Evolutionary conservation across 495 filamentous ascomycete genomes (phyloP).

Genomic region (Chaetomidium leptoderma): DNA sequence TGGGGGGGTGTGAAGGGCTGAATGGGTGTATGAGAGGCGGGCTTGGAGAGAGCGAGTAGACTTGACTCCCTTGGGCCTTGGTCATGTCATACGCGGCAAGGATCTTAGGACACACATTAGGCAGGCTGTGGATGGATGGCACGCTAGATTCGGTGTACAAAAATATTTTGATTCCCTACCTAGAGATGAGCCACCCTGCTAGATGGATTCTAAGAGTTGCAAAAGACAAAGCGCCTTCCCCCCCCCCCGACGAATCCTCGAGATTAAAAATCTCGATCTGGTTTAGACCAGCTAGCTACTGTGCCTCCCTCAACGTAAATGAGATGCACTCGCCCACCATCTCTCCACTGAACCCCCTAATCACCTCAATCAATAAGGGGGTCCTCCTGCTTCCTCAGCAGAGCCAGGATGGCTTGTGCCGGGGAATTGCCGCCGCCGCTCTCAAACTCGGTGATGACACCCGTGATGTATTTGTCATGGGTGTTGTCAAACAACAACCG

Average conservation of each 20-base stretch:
- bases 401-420: slow-evolving; percentile 69
- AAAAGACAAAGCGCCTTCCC: background rate
- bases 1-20: background rate
- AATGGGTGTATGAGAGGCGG: background rate
- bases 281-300: background rate
- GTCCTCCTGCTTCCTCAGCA: slow-evolving; percentile 49
- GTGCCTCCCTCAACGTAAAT: background rate
- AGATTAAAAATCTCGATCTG: background rate
- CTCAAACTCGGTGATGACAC: slow-evolving; percentile 82
- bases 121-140: background rate
- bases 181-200: background rate
- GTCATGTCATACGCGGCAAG: too few relatives aligned
- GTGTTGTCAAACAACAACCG: slow-evolving; percentile 94
- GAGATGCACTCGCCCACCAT: background rate
- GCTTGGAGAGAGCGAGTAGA: background rate
- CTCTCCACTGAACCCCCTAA: background rate
- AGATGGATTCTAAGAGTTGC: slow-evolving; percentile 1
- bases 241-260: background rate
- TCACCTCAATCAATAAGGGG: slow-evolving; percentile 36
- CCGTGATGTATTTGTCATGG: slow-evolving; percentile 79
- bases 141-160: slow-evolving; percentile 16
- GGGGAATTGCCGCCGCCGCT: slow-evolving; percentile 62
- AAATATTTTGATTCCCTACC: slow-evolving; percentile 9
- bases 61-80: too few relatives aligned
- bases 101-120: background rate